phyloP scores from a whole-genome alignment of 768 basidiomycete genomes.

The Lactarius evosmus region DNA sequence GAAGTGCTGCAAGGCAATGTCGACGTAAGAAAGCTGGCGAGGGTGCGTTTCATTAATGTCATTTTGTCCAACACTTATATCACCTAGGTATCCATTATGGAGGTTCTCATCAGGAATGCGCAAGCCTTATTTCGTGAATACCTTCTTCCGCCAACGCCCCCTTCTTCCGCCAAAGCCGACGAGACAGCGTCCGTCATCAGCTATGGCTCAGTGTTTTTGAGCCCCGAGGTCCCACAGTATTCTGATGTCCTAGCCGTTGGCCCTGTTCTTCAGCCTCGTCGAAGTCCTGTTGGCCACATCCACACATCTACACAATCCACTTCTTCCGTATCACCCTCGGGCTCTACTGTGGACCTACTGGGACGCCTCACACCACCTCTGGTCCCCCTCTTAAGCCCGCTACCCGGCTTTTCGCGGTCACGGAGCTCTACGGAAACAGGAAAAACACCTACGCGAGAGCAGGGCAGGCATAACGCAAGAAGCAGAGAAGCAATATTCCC shows the following conservation, averaged over 20 bases:
- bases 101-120: constrained; percentile 75
- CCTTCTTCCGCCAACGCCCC: constrained; percentile 52
- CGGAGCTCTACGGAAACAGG: neutral
- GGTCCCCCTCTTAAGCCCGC: neutral
- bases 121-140: constrained; percentile 63
- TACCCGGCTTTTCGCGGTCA: neutral
- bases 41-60: constrained; percentile 45
- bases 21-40: constrained; percentile 64
- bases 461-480: neutral
- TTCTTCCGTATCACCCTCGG: constrained; percentile 11
- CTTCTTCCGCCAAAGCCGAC: constrained; percentile 70
- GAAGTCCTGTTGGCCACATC: constrained; percentile 67
- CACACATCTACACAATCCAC: constrained; percentile 64
- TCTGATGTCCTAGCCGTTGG: constrained; percentile 45
- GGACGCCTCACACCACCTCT: neutral
- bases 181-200: constrained; percentile 54
- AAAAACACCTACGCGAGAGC: neutral
- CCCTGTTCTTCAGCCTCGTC: constrained; percentile 67
- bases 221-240: constrained; percentile 42
- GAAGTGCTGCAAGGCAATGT: constrained; percentile 81
- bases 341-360: neutral
- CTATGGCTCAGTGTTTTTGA: constrained; percentile 73
- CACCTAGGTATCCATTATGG: constrained; percentile 66
- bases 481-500: neutral
- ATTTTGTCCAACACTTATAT: neutral